Evolutionary conservation across 306 rosid genomes (phyloP).

Genomic region (Arachis hypogaea): DNA sequence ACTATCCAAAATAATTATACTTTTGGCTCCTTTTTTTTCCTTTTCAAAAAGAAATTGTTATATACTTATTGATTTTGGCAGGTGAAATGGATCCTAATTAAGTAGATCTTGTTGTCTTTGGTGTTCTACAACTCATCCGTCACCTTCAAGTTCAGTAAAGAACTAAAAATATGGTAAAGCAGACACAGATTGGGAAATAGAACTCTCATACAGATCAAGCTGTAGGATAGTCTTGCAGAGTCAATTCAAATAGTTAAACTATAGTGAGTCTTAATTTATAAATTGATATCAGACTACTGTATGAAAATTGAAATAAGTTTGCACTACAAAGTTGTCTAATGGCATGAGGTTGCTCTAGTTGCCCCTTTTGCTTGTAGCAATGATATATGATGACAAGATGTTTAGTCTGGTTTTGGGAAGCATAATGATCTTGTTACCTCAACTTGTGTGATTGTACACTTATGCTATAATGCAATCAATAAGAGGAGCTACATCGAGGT

Average conservation of each 20-base stretch:
- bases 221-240: conserved; percentile 69
- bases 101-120: conserved; percentile 90
- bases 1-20: too few relatives aligned
- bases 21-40: too few relatives aligned
- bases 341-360: conserved; percentile 3
- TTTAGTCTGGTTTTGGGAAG: not conserved
- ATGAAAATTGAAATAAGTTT: conserved; percentile 18
- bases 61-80: conserved; percentile 41
- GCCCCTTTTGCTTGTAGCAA: conserved; percentile 20
- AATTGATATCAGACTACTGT: conserved; percentile 1
- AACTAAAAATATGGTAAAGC: conserved; percentile 59
- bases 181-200: conserved; percentile 80
- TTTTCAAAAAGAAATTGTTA: too few relatives aligned
- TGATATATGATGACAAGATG: not conserved
- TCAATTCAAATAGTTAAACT: conserved; percentile 31
- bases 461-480: too few relatives aligned
- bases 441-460: too few relatives aligned
- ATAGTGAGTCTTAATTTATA: not conserved
- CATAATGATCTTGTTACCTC: not conserved
- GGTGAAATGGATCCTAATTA: conserved; percentile 78
- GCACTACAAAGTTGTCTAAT: conserved; percentile 22
- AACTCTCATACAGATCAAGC: conserved; percentile 67
- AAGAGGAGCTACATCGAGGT: not conserved
- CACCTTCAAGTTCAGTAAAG: conserved; percentile 82
- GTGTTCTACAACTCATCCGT: conserved; percentile 84